phyloP scores from a whole-genome alignment of 768 basidiomycete species.

The Pilatotrama ljubarskyi region DNA sequence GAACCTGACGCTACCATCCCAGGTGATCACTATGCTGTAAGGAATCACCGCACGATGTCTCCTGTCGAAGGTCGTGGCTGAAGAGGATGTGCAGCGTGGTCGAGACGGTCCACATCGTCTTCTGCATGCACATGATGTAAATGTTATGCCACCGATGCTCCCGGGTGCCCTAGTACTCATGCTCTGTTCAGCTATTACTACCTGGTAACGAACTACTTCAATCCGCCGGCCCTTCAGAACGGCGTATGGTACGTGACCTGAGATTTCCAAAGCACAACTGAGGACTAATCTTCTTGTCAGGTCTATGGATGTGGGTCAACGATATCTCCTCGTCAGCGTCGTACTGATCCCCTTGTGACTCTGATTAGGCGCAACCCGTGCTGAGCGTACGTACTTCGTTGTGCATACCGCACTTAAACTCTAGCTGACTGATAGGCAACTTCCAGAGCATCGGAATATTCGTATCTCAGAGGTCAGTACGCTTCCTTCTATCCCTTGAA shows the following conservation, averaged over 20 bases:
- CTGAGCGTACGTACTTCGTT: no score
- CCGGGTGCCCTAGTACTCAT: no score
- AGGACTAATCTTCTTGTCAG: background rate
- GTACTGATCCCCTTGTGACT: no score
- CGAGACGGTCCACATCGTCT: background rate
- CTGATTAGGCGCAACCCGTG: no score
- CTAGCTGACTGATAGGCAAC: no score
- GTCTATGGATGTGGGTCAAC: background rate
- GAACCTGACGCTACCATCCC: no score
- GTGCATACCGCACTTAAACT: no score
- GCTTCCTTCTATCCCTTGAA: no score
- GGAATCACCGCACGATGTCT: background rate
- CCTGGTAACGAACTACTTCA: background rate
- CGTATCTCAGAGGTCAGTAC: no score
- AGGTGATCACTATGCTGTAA: background rate
- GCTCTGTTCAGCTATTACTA: background rate
- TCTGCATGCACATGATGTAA: constrained; percentile 1
- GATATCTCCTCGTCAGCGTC: no score
- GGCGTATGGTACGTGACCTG: background rate
- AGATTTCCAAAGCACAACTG: no score
- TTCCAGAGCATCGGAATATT: no score
- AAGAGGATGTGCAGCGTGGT: background rate
- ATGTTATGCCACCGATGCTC: background rate
- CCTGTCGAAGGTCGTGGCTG: background rate
- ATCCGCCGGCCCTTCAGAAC: background rate